Evolutionary conservation across 805 yeast species (phyloP).

Genomic region (Zygotorulaspora sp.): DNA sequence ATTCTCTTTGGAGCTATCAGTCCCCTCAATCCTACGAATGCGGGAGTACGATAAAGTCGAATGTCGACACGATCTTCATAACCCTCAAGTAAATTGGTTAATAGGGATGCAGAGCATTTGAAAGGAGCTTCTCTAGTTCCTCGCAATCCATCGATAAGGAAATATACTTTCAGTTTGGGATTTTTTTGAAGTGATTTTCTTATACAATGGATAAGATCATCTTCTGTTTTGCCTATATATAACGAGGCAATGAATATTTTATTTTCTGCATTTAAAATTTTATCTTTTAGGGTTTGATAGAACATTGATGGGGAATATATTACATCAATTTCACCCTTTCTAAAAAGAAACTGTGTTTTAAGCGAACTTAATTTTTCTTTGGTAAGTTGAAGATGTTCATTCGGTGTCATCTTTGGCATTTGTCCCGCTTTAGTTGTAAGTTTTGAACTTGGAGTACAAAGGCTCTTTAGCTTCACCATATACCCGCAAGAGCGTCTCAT

Average conservation of each 20-base stretch:
- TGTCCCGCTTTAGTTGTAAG: not conserved
- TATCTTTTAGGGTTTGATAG: conserved; percentile 56
- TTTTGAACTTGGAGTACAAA: not conserved
- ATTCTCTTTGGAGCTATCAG: conserved; percentile 70
- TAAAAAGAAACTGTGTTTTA: conserved; percentile 49
- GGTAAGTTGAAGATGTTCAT: conserved; percentile 14
- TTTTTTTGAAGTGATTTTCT: conserved; percentile 55
- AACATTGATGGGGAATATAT: conserved; percentile 67
- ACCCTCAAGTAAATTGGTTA: conserved; percentile 60
- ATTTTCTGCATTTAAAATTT: conserved; percentile 56
- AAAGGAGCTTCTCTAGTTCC: conserved; percentile 92
- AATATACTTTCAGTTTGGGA: conserved; percentile 59
- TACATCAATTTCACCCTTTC: conserved; percentile 54
- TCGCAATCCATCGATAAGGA: conserved; percentile 80
- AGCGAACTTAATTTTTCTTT: conserved; percentile 15
- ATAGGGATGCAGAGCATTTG: conserved; percentile 67
- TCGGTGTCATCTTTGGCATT: conserved; percentile 3
- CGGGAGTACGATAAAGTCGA: conserved; percentile 87
- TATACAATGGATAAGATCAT: conserved; percentile 64
- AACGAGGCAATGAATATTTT: conserved; percentile 79
- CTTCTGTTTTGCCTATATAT: conserved; percentile 79
- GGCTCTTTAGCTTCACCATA: not conserved
- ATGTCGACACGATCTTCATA: conserved; percentile 65
- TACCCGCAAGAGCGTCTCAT: not conserved
- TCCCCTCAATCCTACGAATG: conserved; percentile 62